Base-by-base conservation (phyloP, 176 grass and related monocot genomes). In the Eragrostis curvula region DNA sequence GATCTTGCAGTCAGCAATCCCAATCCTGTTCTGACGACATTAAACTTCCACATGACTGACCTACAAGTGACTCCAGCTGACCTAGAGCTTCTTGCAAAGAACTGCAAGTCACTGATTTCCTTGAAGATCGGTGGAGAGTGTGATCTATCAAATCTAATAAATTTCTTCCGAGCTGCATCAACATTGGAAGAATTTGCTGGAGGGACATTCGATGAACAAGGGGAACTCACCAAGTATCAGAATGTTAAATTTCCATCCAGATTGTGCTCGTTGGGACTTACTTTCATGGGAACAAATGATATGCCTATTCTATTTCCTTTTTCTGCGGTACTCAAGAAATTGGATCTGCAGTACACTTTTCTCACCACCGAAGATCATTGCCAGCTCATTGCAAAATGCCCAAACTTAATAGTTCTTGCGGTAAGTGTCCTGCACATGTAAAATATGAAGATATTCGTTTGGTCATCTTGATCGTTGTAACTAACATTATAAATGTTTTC, bases 351-450 rank as follows among this genome's bases (percentile, higher is more conserved):
- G 53, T 98, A 88, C 75, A 91, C 87, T 83, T 85, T 88, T 74
- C 96, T 98, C 72, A 91, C 81, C 40, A 98, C 93, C 2, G 95
- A 98, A 71, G 96, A 95, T 83, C 90, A 90, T 66, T 93, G 88
- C 83, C 93, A 93, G 24, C 85, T 98, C 18, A 90, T 99, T 65
- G 85, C 83, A 81, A 92, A 84, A 66, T 96, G 90, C 79, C 92
- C 92, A 0, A 93, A 98, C 71, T 52, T 98, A 32, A 68, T 95
- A 70, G 80, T 95, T 84, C 92, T 95, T n/a, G 90, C 91, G 90
- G 96, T 98, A 92, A 79, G 20, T 27, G 12, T 74, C 3, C 20
- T 41, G 12, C 41, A 23, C 9, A 13, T 82, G 41, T 68, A 60
- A 60, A 85, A 82, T 71, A 48, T 25, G 10, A 49, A 72, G 39